Base-by-base conservation (phyloP, 2,329 filamentous ascomycete species). In the Coleophoma eucalyptorum region DNA sequence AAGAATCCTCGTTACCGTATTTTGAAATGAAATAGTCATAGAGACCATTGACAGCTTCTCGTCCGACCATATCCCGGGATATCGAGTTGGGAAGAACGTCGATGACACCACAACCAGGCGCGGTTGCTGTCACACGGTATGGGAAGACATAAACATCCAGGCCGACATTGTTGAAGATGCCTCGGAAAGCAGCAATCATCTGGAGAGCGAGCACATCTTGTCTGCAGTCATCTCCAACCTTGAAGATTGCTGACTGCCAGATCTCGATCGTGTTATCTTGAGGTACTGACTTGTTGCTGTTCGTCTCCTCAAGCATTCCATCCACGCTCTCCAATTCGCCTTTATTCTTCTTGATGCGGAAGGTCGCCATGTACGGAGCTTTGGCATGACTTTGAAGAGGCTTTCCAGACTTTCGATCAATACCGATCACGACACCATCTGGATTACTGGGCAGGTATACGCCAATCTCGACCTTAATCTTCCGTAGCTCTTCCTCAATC, bases 211-310 rank as follows among this genome's bases (percentile, higher is more conserved):
- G 78, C 48, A 99, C 89, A 63, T 99, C 95, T 71, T 99, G 94
- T 46, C 94, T 87, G 67, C 94, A 97, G 69, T 99, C 94, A 67
- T 99, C 94, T 55, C 94, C 94, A 45, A 99, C 95, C 69, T 99
- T 99, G 84, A 99, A 99, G 65, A 99, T 99, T 50, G 93, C 94
- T 2, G 91, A 96, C 69, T 99, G 94, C 95, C 94, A 97, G n/a
- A 93, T 87, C 68, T 99, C 95, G 59, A 96, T 83, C 0, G 84
- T 89, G 61, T 80, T 82, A 48, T 73, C 71, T 26, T 62, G 62
- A 7, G 64, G 65, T 18, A 60, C 58, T 16, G 63, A 62, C 5
- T 65, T 68, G 38, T 58, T 54, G 50, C 73, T 72, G 46, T 70
- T 71, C 2, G 72, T 65, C 43, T 78, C 76, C 52, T 77, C 75